A percentile compares a stretch with the other conserved stretches of the same genome.
Evolutionary conservation across 805 yeast genomes (phyloP).

Genomic region (Pichia eremophila): DNA sequence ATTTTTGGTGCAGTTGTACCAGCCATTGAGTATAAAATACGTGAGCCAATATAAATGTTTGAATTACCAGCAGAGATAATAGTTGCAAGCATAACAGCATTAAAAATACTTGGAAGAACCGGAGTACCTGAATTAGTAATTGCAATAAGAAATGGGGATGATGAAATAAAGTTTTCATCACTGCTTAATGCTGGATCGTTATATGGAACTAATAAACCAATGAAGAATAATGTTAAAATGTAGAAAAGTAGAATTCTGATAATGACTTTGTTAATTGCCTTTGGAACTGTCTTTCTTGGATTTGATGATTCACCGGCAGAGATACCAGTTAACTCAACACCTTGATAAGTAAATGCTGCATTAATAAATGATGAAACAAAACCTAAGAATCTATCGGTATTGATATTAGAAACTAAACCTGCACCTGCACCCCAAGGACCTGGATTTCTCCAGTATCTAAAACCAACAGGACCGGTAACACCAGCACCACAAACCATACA

Average conservation of each 20-base stretch:
- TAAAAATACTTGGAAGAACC: conserved; percentile 58
- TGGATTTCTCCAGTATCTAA: conserved; percentile 74
- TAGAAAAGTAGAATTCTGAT: conserved; percentile 58
- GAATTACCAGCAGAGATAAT: conserved; percentile 77
- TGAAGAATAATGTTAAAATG: conserved; percentile 54
- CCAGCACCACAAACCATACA: conserved; percentile 75
- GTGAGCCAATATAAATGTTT: conserved; percentile 61
- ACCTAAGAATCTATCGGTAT: conserved; percentile 55
- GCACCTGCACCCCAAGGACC: conserved; percentile 62
- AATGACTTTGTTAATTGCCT: conserved; percentile 61
- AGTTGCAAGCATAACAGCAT: conserved; percentile 60
- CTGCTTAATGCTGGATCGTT: conserved; percentile 44
- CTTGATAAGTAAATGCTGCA: conserved; percentile 74
- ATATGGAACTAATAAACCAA: conserved; percentile 63
- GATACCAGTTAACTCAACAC: conserved; percentile 68
- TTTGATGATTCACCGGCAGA: conserved; percentile 67
- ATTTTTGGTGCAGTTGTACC: conserved; percentile 47
- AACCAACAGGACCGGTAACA: conserved; percentile 58
- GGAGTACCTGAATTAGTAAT: conserved; percentile 58
- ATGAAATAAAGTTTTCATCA: conserved; percentile 32
- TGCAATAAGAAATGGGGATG: conserved; percentile 69
- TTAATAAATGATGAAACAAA: conserved; percentile 60
- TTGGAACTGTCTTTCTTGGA: conserved; percentile 63
- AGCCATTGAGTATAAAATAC: conserved; percentile 58
- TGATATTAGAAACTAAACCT: conserved; percentile 35